phyloP scores from a whole-genome alignment of 2,329 filamentous ascomycete species.

The Pseudogymnoascus sp. region DNA sequence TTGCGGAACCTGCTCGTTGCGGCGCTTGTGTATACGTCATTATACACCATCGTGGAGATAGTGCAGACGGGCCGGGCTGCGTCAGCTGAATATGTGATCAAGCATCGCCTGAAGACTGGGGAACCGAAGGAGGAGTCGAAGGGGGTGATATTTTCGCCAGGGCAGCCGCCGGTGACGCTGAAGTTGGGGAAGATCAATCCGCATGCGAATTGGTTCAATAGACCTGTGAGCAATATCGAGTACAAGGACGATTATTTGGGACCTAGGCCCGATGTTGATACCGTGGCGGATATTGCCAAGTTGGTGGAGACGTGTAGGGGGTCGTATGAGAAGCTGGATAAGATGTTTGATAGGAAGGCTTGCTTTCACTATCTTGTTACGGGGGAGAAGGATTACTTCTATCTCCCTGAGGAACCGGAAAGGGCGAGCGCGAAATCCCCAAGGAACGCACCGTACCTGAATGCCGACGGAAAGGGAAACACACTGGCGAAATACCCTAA shows the following conservation, averaged over 20 bases:
- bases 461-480: slow-evolving; percentile 28
- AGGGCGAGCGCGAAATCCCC: slow-evolving; percentile 27
- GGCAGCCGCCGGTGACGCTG: slow-evolving; percentile 31
- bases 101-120: neutral
- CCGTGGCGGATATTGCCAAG: slow-evolving; percentile 42
- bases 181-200: slow-evolving; percentile 40
- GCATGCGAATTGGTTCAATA: slow-evolving; percentile 45
- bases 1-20: slow-evolving; percentile 36
- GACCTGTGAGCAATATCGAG: slow-evolving; percentile 40
- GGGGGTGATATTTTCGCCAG: neutral
- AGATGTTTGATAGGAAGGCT: slow-evolving; percentile 44
- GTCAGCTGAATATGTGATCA: slow-evolving; percentile 17
- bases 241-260: slow-evolving; percentile 44
- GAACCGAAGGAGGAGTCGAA: neutral
- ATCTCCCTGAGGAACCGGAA: slow-evolving; percentile 30
- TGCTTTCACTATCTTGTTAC: slow-evolving; percentile 43
- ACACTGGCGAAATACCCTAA: slow-evolving; percentile 25
- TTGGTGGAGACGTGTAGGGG: slow-evolving; percentile 45
- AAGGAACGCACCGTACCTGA: slow-evolving; percentile 25
- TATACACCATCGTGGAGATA: slow-evolving; percentile 34
- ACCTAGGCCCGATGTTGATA: slow-evolving; percentile 41
- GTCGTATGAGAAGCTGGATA: slow-evolving; percentile 42
- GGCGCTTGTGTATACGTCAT: slow-evolving; percentile 31
- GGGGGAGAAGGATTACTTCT: slow-evolving; percentile 41
- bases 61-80: slow-evolving; percentile 32